Base-by-base conservation (phyloP, 2,329 filamentous ascomycete species). In the Fusarium euwallaceae region DNA sequence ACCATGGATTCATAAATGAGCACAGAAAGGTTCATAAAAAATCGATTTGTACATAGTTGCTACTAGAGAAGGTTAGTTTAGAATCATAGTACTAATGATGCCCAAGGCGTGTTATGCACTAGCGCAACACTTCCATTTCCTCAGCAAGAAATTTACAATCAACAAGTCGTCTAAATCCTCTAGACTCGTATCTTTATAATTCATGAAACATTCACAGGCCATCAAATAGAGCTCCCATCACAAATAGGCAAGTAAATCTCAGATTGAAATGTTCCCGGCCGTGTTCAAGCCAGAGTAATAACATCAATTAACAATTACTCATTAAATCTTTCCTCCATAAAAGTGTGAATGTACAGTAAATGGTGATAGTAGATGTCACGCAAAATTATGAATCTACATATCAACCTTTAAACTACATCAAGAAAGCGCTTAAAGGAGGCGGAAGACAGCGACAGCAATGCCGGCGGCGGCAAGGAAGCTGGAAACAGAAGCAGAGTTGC, bases 401-500 rank as follows among this genome's bases (percentile, higher is more conserved):
- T 51, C 45, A 51, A 11, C 45, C 45, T 16, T 51, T 29, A 51
- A n/a, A 29, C 45, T 29, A 51, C 45, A 51, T 51, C 45, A 51
- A 51, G 16, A 24, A 16, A 11, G 45, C 45, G 45, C 45, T 51
- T 51, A 51, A 51, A 51, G 45, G 45, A 51, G 45, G 45, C 45
- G 45, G 24, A 51, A 51, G 45, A 51, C 45, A 51, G 45, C 45
- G 24, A 51, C 45, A 29, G 45, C 45, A 51, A 51, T 51, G 24
- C 45, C 45, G 10, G 45, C 45, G 5, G 65, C 65, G 51, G 59
- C 59, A 39, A 67, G 59, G 60, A 67, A 48, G 65, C 65, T 59
- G 51, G 65, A 67, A 51, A 63, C 37, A 55, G 59, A 67, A 55
- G 37, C 65, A 64, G 60, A 63, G 65, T 63, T 63, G 32, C 59